Base-by-base conservation (phyloP, 2,329 filamentous ascomycete genomes). In the Exophiala sp. region DNA sequence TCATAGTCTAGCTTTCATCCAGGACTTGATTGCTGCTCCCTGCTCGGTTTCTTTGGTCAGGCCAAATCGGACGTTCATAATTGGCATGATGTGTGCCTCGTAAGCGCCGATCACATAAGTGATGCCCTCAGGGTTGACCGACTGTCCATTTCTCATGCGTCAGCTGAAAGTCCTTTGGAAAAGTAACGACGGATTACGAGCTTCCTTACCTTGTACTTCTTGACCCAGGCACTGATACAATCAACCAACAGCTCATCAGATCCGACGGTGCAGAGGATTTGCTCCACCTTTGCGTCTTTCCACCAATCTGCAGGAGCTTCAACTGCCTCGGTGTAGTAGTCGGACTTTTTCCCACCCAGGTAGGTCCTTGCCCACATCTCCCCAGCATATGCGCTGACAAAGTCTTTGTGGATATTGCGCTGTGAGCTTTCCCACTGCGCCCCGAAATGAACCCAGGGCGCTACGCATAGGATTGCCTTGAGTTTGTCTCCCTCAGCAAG, bases 401-500 rank as follows among this genome's bases (percentile, higher is more conserved):
- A 47, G 40, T 64, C 62, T 39, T 56, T 60, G 48, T 56, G 38
- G 3, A 32, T 24, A 36, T 59, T 59, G 16, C 42, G 46, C 9
- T 43, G 32, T 11, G 50, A 51, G 34, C 56, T 60, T 1, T 51
- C 52, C 42, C 53, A 61, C 12, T 58, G 46, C 1, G 69, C 71
- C n/a, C 72, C 69, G 56, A 85, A 78, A 1, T 74, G 74, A 1
- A 75, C 71, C 83, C 83, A 86, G 0, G 83, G 83, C 0, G 76
- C 78, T 51, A 86, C 76, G 5, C 84, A 70, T 6, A 84, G 63
- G 0, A 76, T 73, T 3, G 74, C 80, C 2, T 73, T 73, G 12
- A 85, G 50, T 40, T 54, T 57, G 5, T 61, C 55, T 0, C 69
- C 49, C 10, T 62, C 52, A 3, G 83, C 73, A 12, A 62, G 16